Conservation (phyloP, 306 rosid species). For the Malus asiatica region DNA sequence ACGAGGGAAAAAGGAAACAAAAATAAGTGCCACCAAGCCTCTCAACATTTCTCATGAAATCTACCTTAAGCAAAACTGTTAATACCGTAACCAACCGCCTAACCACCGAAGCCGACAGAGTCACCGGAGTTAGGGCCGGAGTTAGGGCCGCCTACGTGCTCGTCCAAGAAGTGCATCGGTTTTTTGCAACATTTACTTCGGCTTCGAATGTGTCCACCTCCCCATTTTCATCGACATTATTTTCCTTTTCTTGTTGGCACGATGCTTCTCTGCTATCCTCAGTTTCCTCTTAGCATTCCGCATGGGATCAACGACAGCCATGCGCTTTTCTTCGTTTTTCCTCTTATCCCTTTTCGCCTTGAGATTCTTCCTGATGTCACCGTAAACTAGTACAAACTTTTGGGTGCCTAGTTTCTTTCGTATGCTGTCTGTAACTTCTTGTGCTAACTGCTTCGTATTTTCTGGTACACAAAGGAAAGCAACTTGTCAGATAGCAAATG, state of each 20-base stretch:
- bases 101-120: neutral
- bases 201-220: conserved; percentile 37
- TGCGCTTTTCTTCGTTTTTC: conserved; percentile 64
- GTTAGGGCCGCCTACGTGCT: neutral
- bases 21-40: neutral
- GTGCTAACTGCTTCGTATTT: conserved; percentile 51
- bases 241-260: conserved; percentile 77
- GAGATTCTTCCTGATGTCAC: conserved; percentile 53
- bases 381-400: conserved; percentile 42
- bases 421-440: conserved; percentile 36
- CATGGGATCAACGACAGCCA: conserved; percentile 82
- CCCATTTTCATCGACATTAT: conserved; percentile 48
- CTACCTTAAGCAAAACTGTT: neutral
- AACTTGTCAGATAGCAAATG: neutral
- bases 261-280: conserved; percentile 60
- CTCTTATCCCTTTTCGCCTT: conserved; percentile 66
- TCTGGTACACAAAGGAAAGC: conserved; percentile 33
- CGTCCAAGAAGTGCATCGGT: neutral
- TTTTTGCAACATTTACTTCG: neutral
- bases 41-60: neutral
- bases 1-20: neutral
- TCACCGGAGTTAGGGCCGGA: neutral
- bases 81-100: neutral
- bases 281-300: conserved; percentile 72
- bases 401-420: conserved; percentile 50